Conservation (phyloP, 257 asterid genomes). For the Jacaranda mimosifolia region DNA sequence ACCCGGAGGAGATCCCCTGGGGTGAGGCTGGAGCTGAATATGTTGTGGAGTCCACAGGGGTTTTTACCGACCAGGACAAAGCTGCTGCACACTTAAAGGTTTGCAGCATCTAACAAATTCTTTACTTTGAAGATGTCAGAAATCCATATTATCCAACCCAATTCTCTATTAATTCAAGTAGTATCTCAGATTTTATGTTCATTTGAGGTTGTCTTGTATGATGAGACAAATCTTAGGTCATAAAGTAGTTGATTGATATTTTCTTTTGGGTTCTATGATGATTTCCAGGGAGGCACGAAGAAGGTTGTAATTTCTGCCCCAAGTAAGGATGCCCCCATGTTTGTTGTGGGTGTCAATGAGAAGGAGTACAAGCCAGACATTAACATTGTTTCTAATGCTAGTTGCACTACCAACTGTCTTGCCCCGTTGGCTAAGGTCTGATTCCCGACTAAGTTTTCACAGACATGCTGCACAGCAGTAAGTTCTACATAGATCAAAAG, state of each 20-base stretch:
- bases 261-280: slow-evolving; percentile 9
- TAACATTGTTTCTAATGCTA: slow-evolving; percentile 86
- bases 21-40: slow-evolving; percentile 85
- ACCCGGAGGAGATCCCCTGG: slow-evolving; percentile 97
- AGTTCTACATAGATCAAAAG: background rate
- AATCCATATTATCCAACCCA: background rate
- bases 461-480: background rate
- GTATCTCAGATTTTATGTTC: background rate
- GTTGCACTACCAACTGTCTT: slow-evolving; percentile 94
- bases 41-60: slow-evolving; percentile 89
- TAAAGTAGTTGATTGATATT: background rate
- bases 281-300: slow-evolving; percentile 82
- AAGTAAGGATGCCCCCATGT: slow-evolving; percentile 88
- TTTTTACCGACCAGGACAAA: slow-evolving; percentile 84
- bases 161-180: background rate
- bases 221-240: slow-evolving; percentile 1
- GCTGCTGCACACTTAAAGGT: slow-evolving; percentile 93
- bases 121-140: slow-evolving; percentile 2
- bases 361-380: slow-evolving; percentile 81
- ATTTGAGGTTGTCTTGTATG: background rate
- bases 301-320: slow-evolving; percentile 89
- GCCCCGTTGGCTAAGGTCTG: slow-evolving; percentile 93
- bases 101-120: background rate
- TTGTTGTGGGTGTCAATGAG: slow-evolving; percentile 92
- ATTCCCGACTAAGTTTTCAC: background rate